Evolutionary conservation across 768 basidiomycete species (phyloP).

Genomic region (Clitopilus passeckerianus): DNA sequence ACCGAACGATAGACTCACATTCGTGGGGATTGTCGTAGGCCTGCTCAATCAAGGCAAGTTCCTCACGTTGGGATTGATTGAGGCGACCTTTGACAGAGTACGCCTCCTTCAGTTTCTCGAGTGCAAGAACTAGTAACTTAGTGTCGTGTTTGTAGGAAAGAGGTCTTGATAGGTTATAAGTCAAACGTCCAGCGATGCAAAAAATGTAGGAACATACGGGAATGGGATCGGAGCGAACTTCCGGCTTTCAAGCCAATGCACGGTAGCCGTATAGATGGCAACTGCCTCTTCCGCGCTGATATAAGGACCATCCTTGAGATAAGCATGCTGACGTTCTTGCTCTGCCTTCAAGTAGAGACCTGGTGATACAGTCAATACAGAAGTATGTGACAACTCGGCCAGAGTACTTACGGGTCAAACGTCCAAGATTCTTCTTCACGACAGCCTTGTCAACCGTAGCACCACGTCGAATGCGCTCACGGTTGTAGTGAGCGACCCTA

Average conservation of each 20-base stretch:
- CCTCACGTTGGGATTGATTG: conserved; percentile 97
- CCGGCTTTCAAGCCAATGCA: conserved; percentile 97
- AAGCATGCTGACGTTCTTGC: conserved; percentile 97
- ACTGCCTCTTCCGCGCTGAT: conserved; percentile 99
- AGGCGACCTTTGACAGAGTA: conserved; percentile 97
- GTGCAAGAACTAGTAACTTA: conserved; percentile 90
- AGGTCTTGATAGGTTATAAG: conserved; percentile 42
- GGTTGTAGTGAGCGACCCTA: conserved; percentile 95
- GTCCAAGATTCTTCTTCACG: conserved; percentile 97
- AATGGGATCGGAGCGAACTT: conserved; percentile 99
- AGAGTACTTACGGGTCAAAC: conserved; percentile 74
- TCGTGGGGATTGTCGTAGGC: conserved; percentile 99
- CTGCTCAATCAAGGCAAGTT: conserved; percentile 96
- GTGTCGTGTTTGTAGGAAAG: conserved; percentile 99
- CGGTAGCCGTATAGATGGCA: conserved; percentile 96
- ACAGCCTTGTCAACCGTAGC: conserved; percentile 98
- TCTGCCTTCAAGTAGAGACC: conserved; percentile 96
- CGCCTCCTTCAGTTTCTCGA: conserved; percentile 98
- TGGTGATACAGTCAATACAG: conserved; percentile 16
- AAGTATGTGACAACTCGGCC: not conserved
- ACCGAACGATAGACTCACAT: conserved; percentile 41
- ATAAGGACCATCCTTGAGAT: conserved; percentile 98
- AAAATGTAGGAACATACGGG: conserved; percentile 52
- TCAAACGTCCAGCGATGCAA: not conserved
- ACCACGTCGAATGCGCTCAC: conserved; percentile 94